A percentile compares a stretch with the other conserved stretches of the same genome.
phyloP scores from a whole-genome alignment of 2,329 filamentous ascomycete genomes.

The Bertia moriformis region DNA sequence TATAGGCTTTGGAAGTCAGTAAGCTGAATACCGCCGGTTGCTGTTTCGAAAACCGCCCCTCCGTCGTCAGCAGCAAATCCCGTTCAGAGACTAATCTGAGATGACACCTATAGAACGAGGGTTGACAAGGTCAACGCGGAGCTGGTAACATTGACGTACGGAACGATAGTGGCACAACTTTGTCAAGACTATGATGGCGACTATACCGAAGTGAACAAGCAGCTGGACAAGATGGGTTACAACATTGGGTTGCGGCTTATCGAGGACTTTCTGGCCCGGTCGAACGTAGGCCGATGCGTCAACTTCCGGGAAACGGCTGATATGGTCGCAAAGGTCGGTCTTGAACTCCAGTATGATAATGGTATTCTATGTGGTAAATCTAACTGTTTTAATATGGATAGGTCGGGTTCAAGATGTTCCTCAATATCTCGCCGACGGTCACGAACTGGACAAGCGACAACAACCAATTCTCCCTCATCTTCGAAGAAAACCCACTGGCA shows the following conservation, averaged over 20 bases:
- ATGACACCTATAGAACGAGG: constrained; percentile 53
- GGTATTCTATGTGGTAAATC: too few species aligned
- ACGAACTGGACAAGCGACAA: constrained; percentile 93
- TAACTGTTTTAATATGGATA: constrained; percentile 27
- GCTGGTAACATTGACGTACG: constrained; percentile 91
- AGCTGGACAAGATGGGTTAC: constrained; percentile 97
- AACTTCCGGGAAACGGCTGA: constrained; percentile 95
- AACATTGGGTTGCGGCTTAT: constrained; percentile 93
- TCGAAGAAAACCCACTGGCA: constrained; percentile 91
- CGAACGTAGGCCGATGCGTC: constrained; percentile 72
- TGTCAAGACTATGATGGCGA: constrained; percentile 93
- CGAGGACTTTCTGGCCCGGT: constrained; percentile 94
- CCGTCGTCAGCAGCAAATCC: too few species aligned
- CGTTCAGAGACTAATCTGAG: too few species aligned
- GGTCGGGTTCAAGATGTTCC: constrained; percentile 98
- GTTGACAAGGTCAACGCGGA: constrained; percentile 98
- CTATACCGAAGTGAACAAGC: constrained; percentile 91
- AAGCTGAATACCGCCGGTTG: constrained; percentile 1
- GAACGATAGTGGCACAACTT: constrained; percentile 88
- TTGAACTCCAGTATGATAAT: too few species aligned
- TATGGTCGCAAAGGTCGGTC: constrained; percentile 73
- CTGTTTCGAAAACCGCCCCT: too few species aligned
- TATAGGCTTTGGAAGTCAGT: constrained; percentile 87
- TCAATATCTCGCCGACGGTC: constrained; percentile 86
- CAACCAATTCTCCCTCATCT: constrained; percentile 89